A percentile compares a stretch with the other conserved stretches of the same genome.
phyloP scores from a whole-genome alignment of 2,329 filamentous ascomycete species.

The Torrubiellomyces zombiae region DNA sequence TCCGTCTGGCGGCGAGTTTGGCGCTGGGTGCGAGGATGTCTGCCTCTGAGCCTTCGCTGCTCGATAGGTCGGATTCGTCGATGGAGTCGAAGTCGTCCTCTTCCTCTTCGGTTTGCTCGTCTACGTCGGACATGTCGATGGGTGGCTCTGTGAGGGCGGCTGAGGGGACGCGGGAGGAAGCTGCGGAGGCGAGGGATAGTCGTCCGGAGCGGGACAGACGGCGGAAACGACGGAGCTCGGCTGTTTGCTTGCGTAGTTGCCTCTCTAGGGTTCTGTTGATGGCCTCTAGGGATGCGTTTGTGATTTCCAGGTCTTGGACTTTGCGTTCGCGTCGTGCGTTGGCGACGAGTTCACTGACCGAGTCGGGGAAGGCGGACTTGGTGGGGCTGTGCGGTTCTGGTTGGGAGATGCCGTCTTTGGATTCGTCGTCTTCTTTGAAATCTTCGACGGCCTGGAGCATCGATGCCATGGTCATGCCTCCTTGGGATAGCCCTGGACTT shows the following conservation, averaged over 20 bases:
- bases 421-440: slow-evolving; percentile 16
- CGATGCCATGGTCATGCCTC: slow-evolving; percentile 33
- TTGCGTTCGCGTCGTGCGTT: slow-evolving; percentile 85
- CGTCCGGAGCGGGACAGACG: slow-evolving; percentile 71
- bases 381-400: slow-evolving; percentile 36
- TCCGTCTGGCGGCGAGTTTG: slow-evolving; percentile 28
- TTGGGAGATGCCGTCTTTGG: slow-evolving; percentile 13
- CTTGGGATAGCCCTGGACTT: slow-evolving; percentile 14
- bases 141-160: slow-evolving; percentile 24
- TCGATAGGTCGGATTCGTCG: slow-evolving; percentile 34
- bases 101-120: slow-evolving; percentile 22
- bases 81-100: slow-evolving; percentile 30
- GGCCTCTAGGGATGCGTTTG: slow-evolving; percentile 82
- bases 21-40: slow-evolving; percentile 23
- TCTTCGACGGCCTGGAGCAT: slow-evolving; percentile 40
- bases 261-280: slow-evolving; percentile 89
- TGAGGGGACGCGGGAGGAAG: slow-evolving; percentile 27
- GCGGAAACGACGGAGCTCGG: slow-evolving; percentile 70
- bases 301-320: slow-evolving; percentile 91
- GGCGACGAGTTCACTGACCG: slow-evolving; percentile 61
- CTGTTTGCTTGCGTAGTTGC: slow-evolving; percentile 78
- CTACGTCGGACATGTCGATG: slow-evolving; percentile 31
- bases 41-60: slow-evolving; percentile 17
- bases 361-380: slow-evolving; percentile 38
- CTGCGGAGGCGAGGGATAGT: slow-evolving; percentile 41